phyloP scores from a whole-genome alignment of 2,329 filamentous ascomycete species.

The Harringtonia lauricola region DNA sequence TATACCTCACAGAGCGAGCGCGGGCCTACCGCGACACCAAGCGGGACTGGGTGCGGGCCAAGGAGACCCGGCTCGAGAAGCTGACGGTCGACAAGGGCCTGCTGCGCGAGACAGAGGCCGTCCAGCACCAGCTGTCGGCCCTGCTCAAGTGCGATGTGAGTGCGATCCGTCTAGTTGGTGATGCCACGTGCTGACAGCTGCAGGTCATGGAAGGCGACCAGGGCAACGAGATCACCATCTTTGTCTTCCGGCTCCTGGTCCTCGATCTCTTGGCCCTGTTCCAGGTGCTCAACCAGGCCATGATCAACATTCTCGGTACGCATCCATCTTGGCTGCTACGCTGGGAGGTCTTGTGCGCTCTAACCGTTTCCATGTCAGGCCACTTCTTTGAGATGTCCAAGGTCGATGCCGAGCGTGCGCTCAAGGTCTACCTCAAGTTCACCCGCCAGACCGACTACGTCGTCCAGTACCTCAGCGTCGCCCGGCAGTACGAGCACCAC shows the following conservation, averaged over 20 bases:
- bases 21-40: conserved; percentile 75
- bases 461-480: conserved; percentile 78
- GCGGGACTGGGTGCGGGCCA: conserved; percentile 78
- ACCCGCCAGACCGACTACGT: conserved; percentile 87
- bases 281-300: conserved; percentile 90
- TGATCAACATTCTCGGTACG: conserved; percentile 91
- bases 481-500: conserved; percentile 81
- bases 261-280: conserved; percentile 83
- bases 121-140: conserved; percentile 79
- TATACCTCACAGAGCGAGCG: conserved; percentile 75
- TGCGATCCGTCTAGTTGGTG: conserved; percentile 14
- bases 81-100: conserved; percentile 86
- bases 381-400: conserved; percentile 99
- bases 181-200: background rate
- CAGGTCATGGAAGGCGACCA: conserved; percentile 73
- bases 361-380: conserved; percentile 42
- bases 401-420: conserved; percentile 80
- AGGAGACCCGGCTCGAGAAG: conserved; percentile 73
- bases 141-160: conserved; percentile 82
- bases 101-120: conserved; percentile 78
- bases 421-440: conserved; percentile 87
- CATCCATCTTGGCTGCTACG: conserved; percentile 3
- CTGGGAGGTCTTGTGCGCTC: conserved; percentile 14
- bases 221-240: conserved; percentile 94
- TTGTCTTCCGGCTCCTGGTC: conserved; percentile 83